Percentiles rank a stretch among this genome's conserved stretches.
These are phyloP conservation scores for Verbena officinalis DNA, from an alignment of 257 asterid species.

Conservation along the genomic window DNA sequence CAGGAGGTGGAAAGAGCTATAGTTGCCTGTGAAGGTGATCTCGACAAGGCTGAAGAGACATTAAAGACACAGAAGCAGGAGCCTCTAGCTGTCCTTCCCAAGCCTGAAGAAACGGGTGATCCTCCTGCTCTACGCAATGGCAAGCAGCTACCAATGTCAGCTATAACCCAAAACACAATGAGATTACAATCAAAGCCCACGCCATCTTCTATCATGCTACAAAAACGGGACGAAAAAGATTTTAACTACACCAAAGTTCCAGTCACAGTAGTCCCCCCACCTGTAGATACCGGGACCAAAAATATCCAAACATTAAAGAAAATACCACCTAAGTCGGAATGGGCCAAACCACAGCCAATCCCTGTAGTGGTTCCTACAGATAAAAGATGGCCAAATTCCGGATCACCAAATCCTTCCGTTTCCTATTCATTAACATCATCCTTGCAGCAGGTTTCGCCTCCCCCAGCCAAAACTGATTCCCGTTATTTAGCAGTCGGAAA, in stretches of 20 bases:
- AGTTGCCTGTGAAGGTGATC: conserved; percentile 88
- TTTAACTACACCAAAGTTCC: conserved; percentile 64
- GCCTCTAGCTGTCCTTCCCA: conserved; percentile 47
- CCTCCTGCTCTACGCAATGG: conserved; percentile 48
- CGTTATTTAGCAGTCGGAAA: conserved; percentile 43
- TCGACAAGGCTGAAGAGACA: conserved; percentile 80
- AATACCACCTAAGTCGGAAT: conserved; percentile 60
- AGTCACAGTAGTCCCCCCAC: conserved; percentile 43
- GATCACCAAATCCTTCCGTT: conserved; percentile 37
- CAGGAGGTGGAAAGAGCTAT: conserved; percentile 93
- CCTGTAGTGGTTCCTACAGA: conserved; percentile 55
- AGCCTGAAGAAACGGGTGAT: conserved; percentile 70
- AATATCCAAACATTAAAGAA: conserved; percentile 55
- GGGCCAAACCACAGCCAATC: conserved; percentile 64
- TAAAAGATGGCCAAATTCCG: conserved; percentile 60
- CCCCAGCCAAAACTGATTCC: conserved; percentile 41
- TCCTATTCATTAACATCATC: conserved; percentile 45
- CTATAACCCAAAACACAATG: conserved; percentile 40
- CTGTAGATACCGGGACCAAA: conserved; percentile 61
- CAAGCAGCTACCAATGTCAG: conserved; percentile 40
- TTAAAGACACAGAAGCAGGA: conserved; percentile 77
- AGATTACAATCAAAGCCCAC: conserved; percentile 44
- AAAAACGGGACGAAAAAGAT: conserved; percentile 71
- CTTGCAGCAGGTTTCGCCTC: conserved; percentile 47
- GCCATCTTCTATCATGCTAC: conserved; percentile 47